phyloP scores from a whole-genome alignment of 129 eudicot species.

The Scalesia atractyloides region DNA sequence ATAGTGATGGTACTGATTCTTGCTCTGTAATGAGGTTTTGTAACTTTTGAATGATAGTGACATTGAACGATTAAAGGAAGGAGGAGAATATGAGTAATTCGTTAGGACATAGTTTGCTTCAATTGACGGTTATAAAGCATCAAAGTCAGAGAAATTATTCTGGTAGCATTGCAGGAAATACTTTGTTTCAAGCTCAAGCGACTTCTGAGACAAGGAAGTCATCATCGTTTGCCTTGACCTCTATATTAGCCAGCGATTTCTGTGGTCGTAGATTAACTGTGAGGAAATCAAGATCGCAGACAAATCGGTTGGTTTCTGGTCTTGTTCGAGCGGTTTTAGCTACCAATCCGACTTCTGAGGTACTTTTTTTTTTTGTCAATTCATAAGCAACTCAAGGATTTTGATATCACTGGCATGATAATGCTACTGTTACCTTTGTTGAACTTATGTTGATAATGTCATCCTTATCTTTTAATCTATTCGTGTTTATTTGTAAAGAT shows the following conservation, averaged over 20 bases:
- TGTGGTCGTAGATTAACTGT: conserved; percentile 44
- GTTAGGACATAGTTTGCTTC: conserved; percentile 63
- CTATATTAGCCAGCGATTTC: conserved; percentile 54
- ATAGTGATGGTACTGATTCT: conserved; percentile 26
- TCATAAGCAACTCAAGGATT: neutral
- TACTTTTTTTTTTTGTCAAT: conserved; percentile 23
- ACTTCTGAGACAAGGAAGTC: conserved; percentile 53
- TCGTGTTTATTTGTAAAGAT: conserved; percentile 7
- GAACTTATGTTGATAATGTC: conserved; percentile 8
- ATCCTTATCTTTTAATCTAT: conserved; percentile 17
- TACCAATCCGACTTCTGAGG: conserved; percentile 70
- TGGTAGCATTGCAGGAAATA: conserved; percentile 46
- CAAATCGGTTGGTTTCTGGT: conserved; percentile 37
- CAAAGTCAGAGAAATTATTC: conserved; percentile 48
- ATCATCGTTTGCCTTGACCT: conserved; percentile 26
- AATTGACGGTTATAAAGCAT: conserved; percentile 52
- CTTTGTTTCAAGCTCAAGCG: conserved; percentile 62
- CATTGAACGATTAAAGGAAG: conserved; percentile 26
- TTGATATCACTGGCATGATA: neutral
- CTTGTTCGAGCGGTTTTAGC: conserved; percentile 61
- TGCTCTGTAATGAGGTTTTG: conserved; percentile 34
- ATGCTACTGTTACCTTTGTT: conserved; percentile 7
- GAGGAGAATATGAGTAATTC: conserved; percentile 66
- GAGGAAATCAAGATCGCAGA: conserved; percentile 29
- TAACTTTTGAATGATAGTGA: conserved; percentile 38